Conservation (phyloP, 345 rosid genomes). For the Hibiscus syriacus region DNA sequence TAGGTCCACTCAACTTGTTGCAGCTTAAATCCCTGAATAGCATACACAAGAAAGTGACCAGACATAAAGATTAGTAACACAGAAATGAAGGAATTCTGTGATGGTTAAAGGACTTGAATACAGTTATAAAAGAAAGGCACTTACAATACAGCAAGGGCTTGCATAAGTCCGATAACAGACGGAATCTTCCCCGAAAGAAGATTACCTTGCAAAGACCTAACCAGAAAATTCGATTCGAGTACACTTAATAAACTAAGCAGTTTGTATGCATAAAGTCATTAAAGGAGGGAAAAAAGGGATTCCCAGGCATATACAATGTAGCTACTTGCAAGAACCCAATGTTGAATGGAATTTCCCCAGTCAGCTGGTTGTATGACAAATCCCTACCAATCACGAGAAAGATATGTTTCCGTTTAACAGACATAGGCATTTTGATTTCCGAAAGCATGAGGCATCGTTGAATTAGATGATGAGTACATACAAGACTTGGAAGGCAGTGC, state of each 20-base stretch:
- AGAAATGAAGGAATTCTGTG: neutral
- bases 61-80: neutral
- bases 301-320: conserved; percentile 54
- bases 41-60: conserved; percentile 6
- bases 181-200: conserved; percentile 77
- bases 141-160: conserved; percentile 98
- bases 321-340: conserved; percentile 98
- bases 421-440: neutral
- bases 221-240: conserved; percentile 9
- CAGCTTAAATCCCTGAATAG: conserved; percentile 74
- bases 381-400: conserved; percentile 46
- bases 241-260: neutral
- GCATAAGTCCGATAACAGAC: conserved; percentile 96
- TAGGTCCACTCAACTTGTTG: conserved; percentile 75
- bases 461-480: conserved; percentile 40
- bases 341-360: conserved; percentile 91
- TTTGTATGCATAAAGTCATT: neutral
- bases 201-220: conserved; percentile 93
- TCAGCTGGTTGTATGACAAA: conserved; percentile 82
- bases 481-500: conserved; percentile 98
- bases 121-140: conserved; percentile 19
- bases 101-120: neutral
- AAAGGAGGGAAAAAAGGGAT: neutral
- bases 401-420: neutral
- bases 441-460: neutral